These are phyloP conservation scores for Aspergillus sp. DNA, from an alignment of 2,329 filamentous ascomycete genomes.

Conservation along the genomic window DNA sequence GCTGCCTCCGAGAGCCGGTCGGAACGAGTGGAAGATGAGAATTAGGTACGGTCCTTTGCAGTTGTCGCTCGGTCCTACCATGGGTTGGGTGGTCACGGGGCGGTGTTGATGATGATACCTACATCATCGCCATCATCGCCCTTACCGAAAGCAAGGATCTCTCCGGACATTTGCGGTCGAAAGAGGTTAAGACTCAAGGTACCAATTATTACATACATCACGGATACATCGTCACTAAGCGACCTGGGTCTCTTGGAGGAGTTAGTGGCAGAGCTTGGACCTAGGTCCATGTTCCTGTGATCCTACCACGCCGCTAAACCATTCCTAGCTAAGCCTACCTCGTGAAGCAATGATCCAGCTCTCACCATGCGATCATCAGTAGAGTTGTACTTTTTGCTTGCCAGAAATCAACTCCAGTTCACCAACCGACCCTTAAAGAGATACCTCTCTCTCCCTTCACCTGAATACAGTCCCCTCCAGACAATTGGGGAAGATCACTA, in stretches of 20 bases:
- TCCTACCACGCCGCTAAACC: background rate
- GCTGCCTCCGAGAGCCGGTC: too few relatives aligned
- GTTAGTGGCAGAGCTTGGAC: background rate
- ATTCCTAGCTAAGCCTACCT: background rate
- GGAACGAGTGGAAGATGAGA: too few relatives aligned
- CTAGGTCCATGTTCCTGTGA: background rate
- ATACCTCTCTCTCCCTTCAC: too few relatives aligned
- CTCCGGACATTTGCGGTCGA: background rate
- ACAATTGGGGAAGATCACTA: slow-evolving; percentile 4
- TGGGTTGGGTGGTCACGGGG: background rate
- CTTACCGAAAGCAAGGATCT: slow-evolving; percentile 16
- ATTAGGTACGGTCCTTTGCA: too few relatives aligned
- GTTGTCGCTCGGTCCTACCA: background rate
- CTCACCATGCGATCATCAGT: too few relatives aligned
- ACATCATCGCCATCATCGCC: slow-evolving; percentile 5
- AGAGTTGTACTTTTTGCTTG: too few relatives aligned
- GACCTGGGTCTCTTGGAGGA: background rate
- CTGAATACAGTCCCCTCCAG: background rate
- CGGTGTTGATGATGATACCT: background rate
- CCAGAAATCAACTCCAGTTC: too few relatives aligned
- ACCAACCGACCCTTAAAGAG: too few relatives aligned
- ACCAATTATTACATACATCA: background rate
- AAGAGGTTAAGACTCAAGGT: background rate
- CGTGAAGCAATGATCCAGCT: too few relatives aligned
- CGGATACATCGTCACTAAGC: too few relatives aligned